Evolutionary conservation across 345 rosid genomes (phyloP), one percentile per base, ranked within the genome.

Genomic region (Brassica carinata): DNA sequence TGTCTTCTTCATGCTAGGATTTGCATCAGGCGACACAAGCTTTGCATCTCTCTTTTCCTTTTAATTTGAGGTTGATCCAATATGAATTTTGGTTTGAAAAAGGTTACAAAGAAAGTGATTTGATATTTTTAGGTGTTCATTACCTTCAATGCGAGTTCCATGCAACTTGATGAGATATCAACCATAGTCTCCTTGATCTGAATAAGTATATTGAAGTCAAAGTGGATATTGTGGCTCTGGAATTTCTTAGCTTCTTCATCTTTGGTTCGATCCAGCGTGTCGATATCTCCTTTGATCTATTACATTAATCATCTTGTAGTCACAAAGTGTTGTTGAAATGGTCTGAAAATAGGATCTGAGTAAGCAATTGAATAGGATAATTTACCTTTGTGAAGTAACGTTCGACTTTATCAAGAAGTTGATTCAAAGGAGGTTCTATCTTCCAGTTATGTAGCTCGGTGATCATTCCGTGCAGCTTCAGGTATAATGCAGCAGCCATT

Each of bases 101-200:
- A 27, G 8, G 48, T 0, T 51, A 66, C 3, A 30, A 26, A 15
- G 1, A 34, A 17, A n/a, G 11, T 34, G 13, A 7, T 45, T 69
- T 15, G 4, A 34, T 18, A 18, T 23, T 29, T 59, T 1, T 31
- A 10, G 43, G 0, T 23, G 10, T 17, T 36, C 43, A 5, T n/a
- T 88, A 93, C 98, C 95, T 89, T 86, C 53, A 96, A 78, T 57
- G 90, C 93, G 34, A 90, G 74, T 83, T 96, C 97, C 95, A 92
- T 96, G 82, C 94, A 90, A 75, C 80, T 87, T 2, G 98, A 92
- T 77, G 94, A 96, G 80, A 90, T 85, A 87, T 96, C 94, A 79
- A 96, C 99, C 89, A 88, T 83, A 45, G 90, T 73, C 82, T 96
- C 99, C 83, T 92, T 93, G 78, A 93, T 87, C 72, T 84, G 88